phyloP scores from a whole-genome alignment of 805 yeast species.

The Blastobotrys terrestris region DNA sequence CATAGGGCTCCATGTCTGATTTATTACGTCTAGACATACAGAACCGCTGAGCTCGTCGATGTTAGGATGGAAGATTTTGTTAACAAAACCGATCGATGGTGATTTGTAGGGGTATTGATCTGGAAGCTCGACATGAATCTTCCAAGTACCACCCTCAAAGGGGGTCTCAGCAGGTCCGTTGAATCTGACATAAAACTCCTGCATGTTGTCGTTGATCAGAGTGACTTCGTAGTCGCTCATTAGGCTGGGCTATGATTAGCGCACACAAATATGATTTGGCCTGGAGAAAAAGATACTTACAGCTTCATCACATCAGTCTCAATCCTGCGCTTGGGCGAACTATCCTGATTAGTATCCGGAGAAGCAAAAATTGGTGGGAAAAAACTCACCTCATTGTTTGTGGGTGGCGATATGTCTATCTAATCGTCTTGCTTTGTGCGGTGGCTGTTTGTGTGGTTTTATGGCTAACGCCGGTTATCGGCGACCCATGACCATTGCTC shows the following conservation, averaged over 20 bases:
- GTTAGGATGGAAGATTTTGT: conserved; percentile 91
- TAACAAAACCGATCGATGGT: conserved; percentile 90
- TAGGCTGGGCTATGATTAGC: conserved; percentile 37
- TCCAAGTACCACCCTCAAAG: conserved; percentile 86
- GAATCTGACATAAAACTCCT: conserved; percentile 80
- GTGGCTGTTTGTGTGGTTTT: not conserved
- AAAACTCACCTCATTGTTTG: conserved; percentile 9
- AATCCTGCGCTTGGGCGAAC: conserved; percentile 71
- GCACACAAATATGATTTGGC: not conserved
- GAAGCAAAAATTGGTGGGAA: not conserved
- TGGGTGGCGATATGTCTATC: not conserved
- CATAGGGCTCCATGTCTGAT: conserved; percentile 98
- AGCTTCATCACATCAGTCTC: conserved; percentile 96
- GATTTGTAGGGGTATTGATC: conserved; percentile 93
- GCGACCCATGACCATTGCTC: not conserved
- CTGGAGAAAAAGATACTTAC: too few relatives aligned
- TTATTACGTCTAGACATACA: conserved; percentile 92
- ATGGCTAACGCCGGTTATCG: not conserved
- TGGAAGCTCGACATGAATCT: conserved; percentile 86
- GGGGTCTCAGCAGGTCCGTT: conserved; percentile 85
- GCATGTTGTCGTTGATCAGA: conserved; percentile 74
- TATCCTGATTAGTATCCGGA: conserved; percentile 4
- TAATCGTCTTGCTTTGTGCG: not conserved
- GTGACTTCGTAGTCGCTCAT: conserved; percentile 91
- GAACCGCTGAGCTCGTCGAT: conserved; percentile 85